Evolutionary conservation across 352 stramenopile genomes (phyloP).

Genomic region (Phytophthora ohioensis): DNA sequence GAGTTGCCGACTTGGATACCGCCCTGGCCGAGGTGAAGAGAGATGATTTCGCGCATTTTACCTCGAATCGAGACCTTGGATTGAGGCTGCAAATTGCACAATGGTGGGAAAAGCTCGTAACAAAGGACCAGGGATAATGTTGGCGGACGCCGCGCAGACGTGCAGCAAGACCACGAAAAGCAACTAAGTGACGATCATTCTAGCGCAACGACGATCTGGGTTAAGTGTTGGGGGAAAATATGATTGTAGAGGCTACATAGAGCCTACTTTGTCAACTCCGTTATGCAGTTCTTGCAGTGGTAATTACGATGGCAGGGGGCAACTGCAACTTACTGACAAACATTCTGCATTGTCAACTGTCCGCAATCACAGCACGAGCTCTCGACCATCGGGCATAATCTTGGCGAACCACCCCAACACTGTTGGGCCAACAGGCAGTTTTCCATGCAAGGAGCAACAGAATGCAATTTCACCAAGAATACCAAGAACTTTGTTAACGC

Average conservation of each 20-base stretch:
- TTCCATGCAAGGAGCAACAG: too few relatives aligned
- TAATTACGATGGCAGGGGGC: neutral
- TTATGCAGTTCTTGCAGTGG: neutral
- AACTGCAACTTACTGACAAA: conserved; percentile 6
- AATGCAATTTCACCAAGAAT: neutral
- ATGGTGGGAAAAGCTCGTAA: neutral
- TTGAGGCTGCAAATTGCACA: neutral
- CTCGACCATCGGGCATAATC: too few relatives aligned
- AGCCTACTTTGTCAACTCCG: neutral
- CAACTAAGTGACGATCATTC: conserved; percentile 5
- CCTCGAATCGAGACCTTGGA: neutral
- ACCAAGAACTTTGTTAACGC: neutral
- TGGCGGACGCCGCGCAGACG: neutral
- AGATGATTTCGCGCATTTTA: conserved; percentile 10
- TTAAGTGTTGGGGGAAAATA: conserved; percentile 1
- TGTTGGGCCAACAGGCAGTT: too few relatives aligned
- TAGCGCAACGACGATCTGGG: neutral
- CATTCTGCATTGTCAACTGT: neutral
- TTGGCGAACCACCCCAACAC: neutral
- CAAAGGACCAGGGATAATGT: neutral
- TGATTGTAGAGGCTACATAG: neutral
- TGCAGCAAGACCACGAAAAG: neutral
- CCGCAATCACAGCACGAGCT: neutral
- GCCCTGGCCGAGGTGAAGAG: conserved; percentile 5
- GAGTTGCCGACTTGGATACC: conserved; percentile 64